Base-by-base conservation (phyloP, 306 rosid genomes). In the Vachellia pachyceras region DNA sequence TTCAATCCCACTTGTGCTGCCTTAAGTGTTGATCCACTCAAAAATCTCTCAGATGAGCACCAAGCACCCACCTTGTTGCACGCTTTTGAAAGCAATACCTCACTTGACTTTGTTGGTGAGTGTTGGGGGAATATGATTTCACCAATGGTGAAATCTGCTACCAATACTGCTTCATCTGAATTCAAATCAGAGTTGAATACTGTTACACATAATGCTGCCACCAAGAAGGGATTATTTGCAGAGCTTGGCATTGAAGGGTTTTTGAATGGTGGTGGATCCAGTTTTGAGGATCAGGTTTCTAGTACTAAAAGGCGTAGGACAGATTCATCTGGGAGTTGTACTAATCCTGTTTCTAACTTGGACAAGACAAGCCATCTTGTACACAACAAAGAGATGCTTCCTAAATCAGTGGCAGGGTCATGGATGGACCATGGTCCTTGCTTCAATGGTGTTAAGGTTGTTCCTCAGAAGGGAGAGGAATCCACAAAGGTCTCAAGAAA, bases 161-260 rank as follows among this genome's bases (percentile, higher is more conserved):
- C 68, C 18, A 6, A 12, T 13, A 25, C 39, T 52, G 77, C 76
- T 65, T 81, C 78, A 72, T 77, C 85, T 73, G 89, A 87, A 65
- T 78, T 86, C 76, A 7, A 82, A 42, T 79, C 93, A 45, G 92
- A 87, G 70, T 63, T 77, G 29, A 87, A 85, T 78, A 29, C n/a
- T 4, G 41, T 33, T 61, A 11, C 68, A 29, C 20, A 18, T 25
- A 35, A 36, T 35, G 72, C 79, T 35, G 72, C 79, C 39, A 84
- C 89, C 15, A 68, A 70, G 54, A 90, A 88, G 76, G 88, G 99
- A 25, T 72, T 93, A 25, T 95, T 93, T 81, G 87, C 94, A 1
- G 92, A 92, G 74, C 85, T 90, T 40, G 93, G 91, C 54, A 82
- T 90, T 35, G 92, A 90, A 79, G 91, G 88, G 82, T 90, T 91